A percentile compares a stretch with the other conserved stretches of the same genome.
Evolutionary conservation across 2,329 filamentous ascomycete genomes (phyloP).

Genomic region (Chalara sp.): DNA sequence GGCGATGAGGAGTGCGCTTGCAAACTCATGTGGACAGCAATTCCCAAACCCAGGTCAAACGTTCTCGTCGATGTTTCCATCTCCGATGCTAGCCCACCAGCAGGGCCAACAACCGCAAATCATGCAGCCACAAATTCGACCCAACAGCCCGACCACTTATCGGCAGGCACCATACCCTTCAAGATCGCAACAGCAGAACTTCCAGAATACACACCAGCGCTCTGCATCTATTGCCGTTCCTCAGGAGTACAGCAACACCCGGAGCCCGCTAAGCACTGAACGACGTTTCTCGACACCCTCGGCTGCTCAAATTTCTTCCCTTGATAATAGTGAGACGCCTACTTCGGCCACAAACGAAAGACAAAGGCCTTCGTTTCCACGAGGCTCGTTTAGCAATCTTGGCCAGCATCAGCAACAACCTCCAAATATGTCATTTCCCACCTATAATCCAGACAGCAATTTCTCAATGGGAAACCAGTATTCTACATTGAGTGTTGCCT

Average conservation of each 20-base stretch:
- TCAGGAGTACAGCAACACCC: slow-evolving; percentile 22
- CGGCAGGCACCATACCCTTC: slow-evolving; percentile 36
- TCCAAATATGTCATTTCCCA: slow-evolving; percentile 21
- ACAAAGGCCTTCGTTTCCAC: slow-evolving; percentile 17
- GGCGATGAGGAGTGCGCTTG: slow-evolving; percentile 45
- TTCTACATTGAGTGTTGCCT: neutral
- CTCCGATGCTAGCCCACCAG: slow-evolving; percentile 21
- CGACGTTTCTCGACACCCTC: slow-evolving; percentile 3
- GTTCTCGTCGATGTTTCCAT: slow-evolving; percentile 14
- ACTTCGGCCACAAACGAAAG: slow-evolving; percentile 15
- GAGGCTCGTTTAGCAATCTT: slow-evolving; percentile 5
- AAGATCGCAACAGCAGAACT: slow-evolving; percentile 21
- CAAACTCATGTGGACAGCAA: slow-evolving; percentile 28
- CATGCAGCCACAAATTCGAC: slow-evolving; percentile 6
- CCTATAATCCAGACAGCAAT: neutral
- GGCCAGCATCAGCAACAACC: neutral
- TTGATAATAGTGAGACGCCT: slow-evolving; percentile 3
- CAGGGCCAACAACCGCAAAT: slow-evolving; percentile 15
- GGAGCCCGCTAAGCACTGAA: slow-evolving; percentile 1
- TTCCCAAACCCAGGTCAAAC: neutral
- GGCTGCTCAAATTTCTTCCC: neutral
- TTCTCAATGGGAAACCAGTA: neutral
- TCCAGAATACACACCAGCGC: slow-evolving; percentile 32
- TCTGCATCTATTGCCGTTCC: slow-evolving; percentile 38
- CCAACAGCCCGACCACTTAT: slow-evolving; percentile 20